Evolutionary conservation across 352 stramenopile genomes (phyloP).

Genomic region (Phytophthora megakarya): DNA sequence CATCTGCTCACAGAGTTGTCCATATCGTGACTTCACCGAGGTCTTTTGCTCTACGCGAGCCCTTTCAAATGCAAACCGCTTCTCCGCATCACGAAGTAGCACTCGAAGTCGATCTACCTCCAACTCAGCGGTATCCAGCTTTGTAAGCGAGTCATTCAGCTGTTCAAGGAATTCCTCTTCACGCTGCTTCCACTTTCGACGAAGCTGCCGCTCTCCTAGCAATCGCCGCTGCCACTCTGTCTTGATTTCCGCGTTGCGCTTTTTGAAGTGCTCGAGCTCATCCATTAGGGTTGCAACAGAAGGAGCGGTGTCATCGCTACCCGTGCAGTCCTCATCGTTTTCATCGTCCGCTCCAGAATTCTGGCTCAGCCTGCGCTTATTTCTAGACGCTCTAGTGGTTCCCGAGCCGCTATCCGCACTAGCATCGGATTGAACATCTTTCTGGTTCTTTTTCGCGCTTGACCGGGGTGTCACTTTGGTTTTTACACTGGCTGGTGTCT

Average conservation of each 20-base stretch:
- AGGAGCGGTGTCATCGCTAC: constrained; percentile 31
- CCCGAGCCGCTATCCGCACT: constrained; percentile 2
- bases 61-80: constrained; percentile 73
- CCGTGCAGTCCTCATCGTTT: constrained; percentile 37
- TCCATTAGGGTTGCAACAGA: constrained; percentile 38
- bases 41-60: constrained; percentile 74
- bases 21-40: constrained; percentile 75
- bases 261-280: constrained; percentile 80
- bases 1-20: constrained; percentile 78
- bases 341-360: constrained; percentile 26
- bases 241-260: constrained; percentile 82
- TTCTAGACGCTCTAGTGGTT: constrained; percentile 12
- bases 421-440: constrained; percentile 8
- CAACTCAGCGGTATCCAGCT: constrained; percentile 54
- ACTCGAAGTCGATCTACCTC: constrained; percentile 46
- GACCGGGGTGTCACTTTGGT: constrained; percentile 16
- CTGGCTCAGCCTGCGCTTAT: constrained; percentile 17
- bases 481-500: constrained; percentile 16
- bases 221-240: constrained; percentile 82
- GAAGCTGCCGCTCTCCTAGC: constrained; percentile 77
- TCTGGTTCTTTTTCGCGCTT: constrained; percentile 23
- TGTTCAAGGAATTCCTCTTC: constrained; percentile 76
- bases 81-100: constrained; percentile 70
- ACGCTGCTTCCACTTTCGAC: constrained; percentile 76
- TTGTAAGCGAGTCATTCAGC: constrained; percentile 61